Base-by-base conservation (phyloP, 495 filamentous ascomycete species). In the Physcia stellaris region DNA sequence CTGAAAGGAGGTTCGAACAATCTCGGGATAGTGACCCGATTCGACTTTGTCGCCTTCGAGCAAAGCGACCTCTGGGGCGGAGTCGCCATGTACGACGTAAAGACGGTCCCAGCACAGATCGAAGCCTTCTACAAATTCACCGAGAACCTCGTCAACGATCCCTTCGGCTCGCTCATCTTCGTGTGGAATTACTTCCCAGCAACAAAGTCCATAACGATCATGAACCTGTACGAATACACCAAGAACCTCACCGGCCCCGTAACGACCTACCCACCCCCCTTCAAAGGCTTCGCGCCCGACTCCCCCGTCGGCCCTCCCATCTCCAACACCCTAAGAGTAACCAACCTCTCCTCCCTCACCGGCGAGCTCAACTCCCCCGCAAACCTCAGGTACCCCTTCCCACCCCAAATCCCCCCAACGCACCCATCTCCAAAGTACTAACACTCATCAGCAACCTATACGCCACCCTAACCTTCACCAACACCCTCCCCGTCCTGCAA, bases 1-100 rank as follows among this genome's bases (percentile, higher is more conserved):
- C 57, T 70, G 21, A 67, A 65, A 32, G 63, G 66, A 7, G 63
- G 65, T 19, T 19, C 26, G 12, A 50, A 43, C 26, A 55, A 55
- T 34, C 46, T 57, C 12, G 53, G 48, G n/a, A 46, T 57, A 1
- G 49, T 57, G 1, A 55, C 53, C 3, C 27, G 37, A 27, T 41
- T 57, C 24, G 48, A 45, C 24, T 37, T 52, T 19, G 27, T 23
- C 15, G 39, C 51, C 24, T 52, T 52, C 30, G 18, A 35, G 24
- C 44, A 49, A 30, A 39, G 50, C 9, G 22, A 40, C 26, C 26
- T 54, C 7, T 54, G 48, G 48, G 50, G 39, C 18, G 42, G 42
- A 1, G 17, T 6, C 0, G 36, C 37, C 0, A 0, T 15, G 5
- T 40, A 45, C 23, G 15, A 18, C 36, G 20, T n/a, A 4, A 40